These are phyloP conservation scores for Flagelloscypha sp. DNA, from an alignment of 768 basidiomycete species.

Conservation along the genomic window DNA sequence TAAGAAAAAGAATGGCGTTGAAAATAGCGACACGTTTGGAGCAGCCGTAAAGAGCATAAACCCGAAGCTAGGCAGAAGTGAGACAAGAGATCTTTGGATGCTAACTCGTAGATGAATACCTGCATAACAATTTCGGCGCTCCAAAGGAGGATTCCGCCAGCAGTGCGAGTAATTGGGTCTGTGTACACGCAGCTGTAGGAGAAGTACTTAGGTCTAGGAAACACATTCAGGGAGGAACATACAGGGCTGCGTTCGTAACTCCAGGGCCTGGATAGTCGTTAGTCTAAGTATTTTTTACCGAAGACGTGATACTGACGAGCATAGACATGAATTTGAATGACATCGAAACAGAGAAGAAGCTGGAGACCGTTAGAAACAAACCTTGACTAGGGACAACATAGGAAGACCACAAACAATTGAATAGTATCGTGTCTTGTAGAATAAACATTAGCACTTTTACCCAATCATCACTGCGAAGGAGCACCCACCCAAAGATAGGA, in stretches of 20 bases:
- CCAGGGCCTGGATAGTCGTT: too few relatives aligned
- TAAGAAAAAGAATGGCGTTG: slow-evolving; percentile 30
- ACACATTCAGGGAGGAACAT: too few relatives aligned
- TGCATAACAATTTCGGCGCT: slow-evolving; percentile 43
- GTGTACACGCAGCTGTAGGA: slow-evolving; percentile 31
- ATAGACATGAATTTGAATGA: slow-evolving; percentile 37
- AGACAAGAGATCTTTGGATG: slow-evolving; percentile 33
- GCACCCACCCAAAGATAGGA: slow-evolving; percentile 34
- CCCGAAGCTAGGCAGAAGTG: too few relatives aligned
- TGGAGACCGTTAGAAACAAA: too few relatives aligned
- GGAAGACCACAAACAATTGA: too few relatives aligned
- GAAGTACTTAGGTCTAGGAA: too few relatives aligned
- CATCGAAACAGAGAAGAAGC: slow-evolving; percentile 35
- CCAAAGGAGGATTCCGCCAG: slow-evolving; percentile 39
- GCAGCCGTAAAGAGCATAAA: too few relatives aligned
- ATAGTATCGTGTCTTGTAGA: slow-evolving; percentile 36
- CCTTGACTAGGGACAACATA: too few relatives aligned
- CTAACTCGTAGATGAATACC: slow-evolving; percentile 35
- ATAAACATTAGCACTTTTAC: not conserved
- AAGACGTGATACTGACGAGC: slow-evolving; percentile 28
- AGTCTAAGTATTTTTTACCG: slow-evolving; percentile 23
- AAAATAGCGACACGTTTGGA: slow-evolving; percentile 28
- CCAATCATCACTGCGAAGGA: not conserved
- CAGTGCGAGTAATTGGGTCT: slow-evolving; percentile 33
- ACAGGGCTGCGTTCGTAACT: too few relatives aligned